Conservation (phyloP, 2,329 filamentous ascomycete species). For the Penicillium paneum region DNA sequence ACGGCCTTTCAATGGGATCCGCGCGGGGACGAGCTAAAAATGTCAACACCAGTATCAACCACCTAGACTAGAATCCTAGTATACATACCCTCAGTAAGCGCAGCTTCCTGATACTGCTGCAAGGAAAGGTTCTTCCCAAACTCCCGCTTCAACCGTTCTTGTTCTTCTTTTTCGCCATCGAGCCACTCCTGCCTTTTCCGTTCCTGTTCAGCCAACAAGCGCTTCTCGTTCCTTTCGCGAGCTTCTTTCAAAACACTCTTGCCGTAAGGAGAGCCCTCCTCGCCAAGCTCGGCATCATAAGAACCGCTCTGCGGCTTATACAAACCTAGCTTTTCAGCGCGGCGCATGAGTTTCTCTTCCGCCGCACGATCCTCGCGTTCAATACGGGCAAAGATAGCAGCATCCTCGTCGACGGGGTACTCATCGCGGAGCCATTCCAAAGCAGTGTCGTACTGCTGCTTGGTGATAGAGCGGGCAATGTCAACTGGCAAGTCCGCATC, state of each 20-base stretch:
- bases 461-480: conserved; percentile 32
- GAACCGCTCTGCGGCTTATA: conserved; percentile 46
- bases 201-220: conserved; percentile 45
- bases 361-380: conserved; percentile 39
- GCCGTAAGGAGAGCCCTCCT: conserved; percentile 43
- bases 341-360: conserved; percentile 36
- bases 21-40: conserved; percentile 38
- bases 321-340: conserved; percentile 41
- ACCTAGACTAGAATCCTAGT: background rate
- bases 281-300: conserved; percentile 41
- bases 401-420: conserved; percentile 48
- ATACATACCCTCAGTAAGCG: conserved; percentile 35
- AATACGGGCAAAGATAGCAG: conserved; percentile 47
- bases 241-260: conserved; percentile 42
- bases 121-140: conserved; percentile 36
- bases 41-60: conserved; percentile 11
- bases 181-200: conserved; percentile 53
- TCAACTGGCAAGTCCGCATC: conserved; percentile 44
- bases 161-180: conserved; percentile 47
- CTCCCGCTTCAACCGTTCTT: conserved; percentile 32
- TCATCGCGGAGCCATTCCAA: conserved; percentile 43
- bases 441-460: conserved; percentile 35
- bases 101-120: conserved; percentile 35
- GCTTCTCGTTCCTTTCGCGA: conserved; percentile 40
- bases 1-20: conserved; percentile 38